Evolutionary conservation across 805 yeast genomes (phyloP).

Genomic region (Pichia heedii): DNA sequence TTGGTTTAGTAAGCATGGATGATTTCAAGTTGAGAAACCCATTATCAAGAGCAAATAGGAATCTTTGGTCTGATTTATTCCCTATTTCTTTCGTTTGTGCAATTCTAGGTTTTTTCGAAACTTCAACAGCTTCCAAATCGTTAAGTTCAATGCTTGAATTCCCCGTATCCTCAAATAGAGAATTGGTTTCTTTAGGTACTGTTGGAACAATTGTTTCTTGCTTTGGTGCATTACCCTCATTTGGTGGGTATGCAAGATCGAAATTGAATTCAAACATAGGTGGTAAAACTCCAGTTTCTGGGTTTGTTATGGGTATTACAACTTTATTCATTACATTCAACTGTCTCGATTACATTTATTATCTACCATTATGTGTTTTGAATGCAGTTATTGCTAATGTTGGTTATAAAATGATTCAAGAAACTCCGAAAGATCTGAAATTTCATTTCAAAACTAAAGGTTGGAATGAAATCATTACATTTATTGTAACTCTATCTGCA

Average conservation of each 20-base stretch:
- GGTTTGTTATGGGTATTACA: conserved; percentile 69
- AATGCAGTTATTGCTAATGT: conserved; percentile 75
- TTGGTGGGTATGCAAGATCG: conserved; percentile 94
- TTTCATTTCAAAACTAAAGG: conserved; percentile 73
- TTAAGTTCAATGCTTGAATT: conserved; percentile 64
- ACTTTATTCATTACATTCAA: conserved; percentile 58
- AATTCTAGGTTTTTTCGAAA: conserved; percentile 82
- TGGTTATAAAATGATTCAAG: conserved; percentile 70
- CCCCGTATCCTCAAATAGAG: conserved; percentile 80
- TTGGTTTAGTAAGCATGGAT: conserved; percentile 57
- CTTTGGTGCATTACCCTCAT: conserved; percentile 72
- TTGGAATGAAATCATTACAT: conserved; percentile 64
- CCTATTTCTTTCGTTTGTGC: conserved; percentile 73
- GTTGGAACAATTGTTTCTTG: conserved; percentile 55
- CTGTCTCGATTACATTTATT: conserved; percentile 55
- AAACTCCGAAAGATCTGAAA: conserved; percentile 67
- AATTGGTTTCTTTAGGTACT: conserved; percentile 79
- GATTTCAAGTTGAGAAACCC: conserved; percentile 51
- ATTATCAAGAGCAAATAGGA: conserved; percentile 35
- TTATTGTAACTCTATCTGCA: conserved; percentile 51
- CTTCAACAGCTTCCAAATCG: conserved; percentile 86
- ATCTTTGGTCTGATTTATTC: conserved; percentile 45
- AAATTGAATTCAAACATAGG: conserved; percentile 83
- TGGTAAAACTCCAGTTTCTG: conserved; percentile 79
- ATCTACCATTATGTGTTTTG: conserved; percentile 69